Evolutionary conservation across 805 yeast species (phyloP).

Genomic region (Tetrapisispora namnaoensis): DNA sequence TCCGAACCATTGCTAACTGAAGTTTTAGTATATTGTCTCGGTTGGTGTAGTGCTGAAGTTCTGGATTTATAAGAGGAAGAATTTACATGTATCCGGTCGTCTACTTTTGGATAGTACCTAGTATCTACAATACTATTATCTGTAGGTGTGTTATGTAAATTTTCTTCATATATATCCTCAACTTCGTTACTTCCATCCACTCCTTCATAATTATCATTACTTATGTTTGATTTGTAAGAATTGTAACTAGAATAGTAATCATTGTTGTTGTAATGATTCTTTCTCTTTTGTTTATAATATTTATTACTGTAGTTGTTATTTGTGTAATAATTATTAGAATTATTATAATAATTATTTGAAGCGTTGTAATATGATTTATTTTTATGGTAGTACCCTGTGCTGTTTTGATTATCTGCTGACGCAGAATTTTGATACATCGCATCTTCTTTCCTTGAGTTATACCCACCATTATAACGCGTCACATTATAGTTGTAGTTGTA

Average conservation of each 20-base stretch:
- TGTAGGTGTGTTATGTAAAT: neutral
- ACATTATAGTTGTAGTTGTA: neutral
- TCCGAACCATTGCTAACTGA: neutral
- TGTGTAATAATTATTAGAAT: neutral
- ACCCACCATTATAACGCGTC: neutral
- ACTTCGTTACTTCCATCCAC: neutral
- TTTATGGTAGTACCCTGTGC: neutral
- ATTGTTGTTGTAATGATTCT: neutral
- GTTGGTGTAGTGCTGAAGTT: conserved; percentile 2
- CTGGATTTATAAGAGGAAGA: conserved; percentile 1
- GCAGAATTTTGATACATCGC: neutral
- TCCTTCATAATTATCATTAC: neutral
- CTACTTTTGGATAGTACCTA: neutral
- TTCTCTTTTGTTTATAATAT: neutral
- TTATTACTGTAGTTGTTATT: neutral
- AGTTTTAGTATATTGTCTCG: neutral
- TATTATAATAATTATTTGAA: neutral
- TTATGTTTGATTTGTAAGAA: neutral
- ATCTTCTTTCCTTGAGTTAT: neutral
- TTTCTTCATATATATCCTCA: neutral
- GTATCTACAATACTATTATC: neutral
- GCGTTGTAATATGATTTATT: neutral
- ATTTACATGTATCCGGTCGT: neutral
- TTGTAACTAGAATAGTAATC: neutral
- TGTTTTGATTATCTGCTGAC: neutral